Evolutionary conservation across 805 yeast genomes (phyloP), one percentile per base, ranked within the genome.

Genomic region (Metschnikowia lunata): DNA sequence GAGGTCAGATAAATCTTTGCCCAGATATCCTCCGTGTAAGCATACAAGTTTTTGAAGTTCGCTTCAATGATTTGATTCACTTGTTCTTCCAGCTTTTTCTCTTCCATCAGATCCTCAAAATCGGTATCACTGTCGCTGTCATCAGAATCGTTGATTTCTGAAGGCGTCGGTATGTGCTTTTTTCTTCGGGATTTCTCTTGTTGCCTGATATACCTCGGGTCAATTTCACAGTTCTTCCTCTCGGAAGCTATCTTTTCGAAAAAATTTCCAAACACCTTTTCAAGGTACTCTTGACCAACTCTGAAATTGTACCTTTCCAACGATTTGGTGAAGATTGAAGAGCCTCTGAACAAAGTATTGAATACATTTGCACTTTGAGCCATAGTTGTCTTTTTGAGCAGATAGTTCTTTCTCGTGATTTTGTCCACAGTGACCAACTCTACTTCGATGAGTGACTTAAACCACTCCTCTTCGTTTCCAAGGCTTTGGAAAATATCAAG

Each of bases 331-430:
- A 93, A 71, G 5, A 91, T 72, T 1, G 96, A 82, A 45, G 88
- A 85, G 0, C 97, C 96, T 53, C 99, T 73, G 57, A 91, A 91
- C 12, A 88, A 60, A 0, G 87, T 75, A 50, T 78, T 82, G 50
- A 78, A 75, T 4, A 80, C 62, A 50, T 77, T 76, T 39, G 59
- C 64, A 35, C 69, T 63, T 10, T 68, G 57, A 0, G 64, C 52
- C 32, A 60, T 40, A 45, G 59, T 59, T 15, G 54, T 42, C 26
- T 42, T 26, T 37, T 60, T 63, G n/a, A 58, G 57, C n/a, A 60
- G 58, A 42, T 74, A 66, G 46, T 69, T 67, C 40, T 69, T 72
- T 34, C 77, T 56, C 2, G 77, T 73, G 40, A 68, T 58, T 13
- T 66, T 62, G 52, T 74, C 80, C 9, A 76, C 68, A 32, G 71